These are phyloP conservation scores for Isatis tinctoria DNA, from an alignment of 345 rosid species.

Conservation along the genomic window DNA sequence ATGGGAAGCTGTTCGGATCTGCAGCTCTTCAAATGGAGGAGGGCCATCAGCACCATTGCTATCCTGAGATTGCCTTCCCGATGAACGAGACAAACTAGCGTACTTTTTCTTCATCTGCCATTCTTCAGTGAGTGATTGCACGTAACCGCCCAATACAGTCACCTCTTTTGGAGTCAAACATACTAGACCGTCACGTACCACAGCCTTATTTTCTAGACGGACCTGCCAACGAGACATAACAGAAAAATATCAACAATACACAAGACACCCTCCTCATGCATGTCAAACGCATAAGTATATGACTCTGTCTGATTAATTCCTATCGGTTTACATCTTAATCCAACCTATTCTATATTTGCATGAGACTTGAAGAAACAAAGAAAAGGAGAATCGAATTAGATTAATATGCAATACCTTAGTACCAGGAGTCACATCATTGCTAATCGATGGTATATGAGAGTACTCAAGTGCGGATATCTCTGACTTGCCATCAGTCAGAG, in stretches of 20 bases:
- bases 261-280: slow-evolving; percentile 4
- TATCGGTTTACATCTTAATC: background rate
- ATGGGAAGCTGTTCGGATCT: slow-evolving; percentile 39
- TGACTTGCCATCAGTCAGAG: slow-evolving; percentile 65
- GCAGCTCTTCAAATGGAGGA: slow-evolving; percentile 83
- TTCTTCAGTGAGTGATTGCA: slow-evolving; percentile 74
- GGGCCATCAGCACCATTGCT: slow-evolving; percentile 58
- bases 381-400: background rate
- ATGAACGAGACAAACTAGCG: slow-evolving; percentile 52
- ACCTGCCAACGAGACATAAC: slow-evolving; percentile 44
- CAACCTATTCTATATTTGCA: background rate
- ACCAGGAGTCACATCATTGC: slow-evolving; percentile 67
- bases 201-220: slow-evolving; percentile 69
- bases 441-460: slow-evolving; percentile 50
- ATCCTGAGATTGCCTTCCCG: slow-evolving; percentile 46
- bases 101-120: slow-evolving; percentile 87
- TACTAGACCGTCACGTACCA: slow-evolving; percentile 52
- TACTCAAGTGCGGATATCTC: slow-evolving; percentile 77
- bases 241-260: background rate
- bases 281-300: background rate
- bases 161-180: slow-evolving; percentile 67
- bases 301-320: background rate
- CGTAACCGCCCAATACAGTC: slow-evolving; percentile 74
- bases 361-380: background rate
- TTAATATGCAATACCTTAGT: slow-evolving; percentile 55